phyloP scores from a whole-genome alignment of 2,329 filamentous ascomycete species.

The Microdochium bolleyi region DNA sequence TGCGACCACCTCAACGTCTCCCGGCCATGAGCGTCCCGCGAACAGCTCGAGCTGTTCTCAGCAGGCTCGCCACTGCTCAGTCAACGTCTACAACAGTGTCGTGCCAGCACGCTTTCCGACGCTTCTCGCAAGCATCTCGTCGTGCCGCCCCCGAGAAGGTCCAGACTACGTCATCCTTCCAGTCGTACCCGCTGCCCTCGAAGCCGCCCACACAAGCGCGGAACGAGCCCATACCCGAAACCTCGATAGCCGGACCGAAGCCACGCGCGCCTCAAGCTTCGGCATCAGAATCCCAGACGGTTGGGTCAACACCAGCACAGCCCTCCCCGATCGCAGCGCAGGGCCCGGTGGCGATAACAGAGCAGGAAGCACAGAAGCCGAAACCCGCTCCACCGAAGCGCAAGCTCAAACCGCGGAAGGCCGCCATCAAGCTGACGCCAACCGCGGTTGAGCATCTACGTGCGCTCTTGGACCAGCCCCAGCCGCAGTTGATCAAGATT shows the following conservation, averaged over 20 bases:
- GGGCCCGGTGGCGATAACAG: slow-evolving; percentile 40
- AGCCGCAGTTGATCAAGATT: slow-evolving; percentile 88
- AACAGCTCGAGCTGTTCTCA: slow-evolving; percentile 17
- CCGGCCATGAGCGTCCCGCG: slow-evolving; percentile 33
- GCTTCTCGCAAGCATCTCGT: slow-evolving; percentile 27
- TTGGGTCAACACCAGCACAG: slow-evolving; percentile 32
- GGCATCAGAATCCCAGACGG: slow-evolving; percentile 2
- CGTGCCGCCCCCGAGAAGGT: slow-evolving; percentile 17
- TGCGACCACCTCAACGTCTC: neutral
- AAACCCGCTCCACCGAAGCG: slow-evolving; percentile 49
- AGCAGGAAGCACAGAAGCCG: slow-evolving; percentile 60
- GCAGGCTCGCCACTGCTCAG: slow-evolving; percentile 23
- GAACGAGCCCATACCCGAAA: slow-evolving; percentile 35
- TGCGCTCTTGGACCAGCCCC: slow-evolving; percentile 70
- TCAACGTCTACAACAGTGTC: slow-evolving; percentile 30
- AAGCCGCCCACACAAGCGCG: slow-evolving; percentile 29
- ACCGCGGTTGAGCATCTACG: slow-evolving; percentile 73
- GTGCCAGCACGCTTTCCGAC: slow-evolving; percentile 29
- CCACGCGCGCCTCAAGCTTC: slow-evolving; percentile 31
- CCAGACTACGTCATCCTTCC: slow-evolving; percentile 30
- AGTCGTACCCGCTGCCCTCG: slow-evolving; percentile 41
- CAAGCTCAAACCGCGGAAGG: slow-evolving; percentile 76
- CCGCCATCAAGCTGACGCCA: slow-evolving; percentile 79
- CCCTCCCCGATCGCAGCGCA: slow-evolving; percentile 10
- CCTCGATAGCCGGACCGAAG: slow-evolving; percentile 43